Base-by-base conservation (phyloP, 495 filamentous ascomycete species). In the Aspergillus sparsus region DNA sequence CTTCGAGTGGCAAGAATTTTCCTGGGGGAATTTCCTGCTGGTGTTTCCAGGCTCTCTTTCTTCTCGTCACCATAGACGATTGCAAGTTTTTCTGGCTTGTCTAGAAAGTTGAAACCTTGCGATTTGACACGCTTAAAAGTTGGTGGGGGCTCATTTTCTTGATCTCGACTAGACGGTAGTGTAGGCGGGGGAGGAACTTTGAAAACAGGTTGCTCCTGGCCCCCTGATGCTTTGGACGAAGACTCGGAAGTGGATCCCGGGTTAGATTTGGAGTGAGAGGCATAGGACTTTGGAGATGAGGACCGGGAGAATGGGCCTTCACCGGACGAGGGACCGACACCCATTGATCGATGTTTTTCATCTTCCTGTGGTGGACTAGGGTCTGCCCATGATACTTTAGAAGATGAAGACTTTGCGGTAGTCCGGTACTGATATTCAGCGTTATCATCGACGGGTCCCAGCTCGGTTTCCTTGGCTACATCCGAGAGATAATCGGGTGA, bases 131-230 rank as follows among this genome's bases (percentile, higher is more conserved):
- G 82, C 66, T 85, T 90, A 78, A 91, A 91, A 0, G 88, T 88
- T 18, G 88, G 84, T 8, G 88, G 90, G 8, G 84, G 84, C 53
- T 92, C 88, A 69, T 94, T 95, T 68, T 95, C 91, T 68, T 95
- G 88, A 69, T 93, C 89, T 49, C 83, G 77, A 32, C 72, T 66
- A 2, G 85, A 83, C 8, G 87, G 85, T 33, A 91, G 58, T 42
- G 79, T 68, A 11, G 82, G 80, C 27, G 85, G 78, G 13, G 83
- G 80, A 18, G 87, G 86, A n/a, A 89, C 76, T 58, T 83, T 89
- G 75, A 86, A 91, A 6, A 81, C 75, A n/a, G 85, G 85, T 46
- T 83, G 80, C 36, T 75, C 70, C 47, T 62, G 74, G 7, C 69
- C 62, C 54, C 60, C 60, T 33, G 74, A 72, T 8, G 77, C 73